Evolutionary conservation across 108 stramenopile genomes (phyloP).

Genomic region (Bacterosira constricta): DNA sequence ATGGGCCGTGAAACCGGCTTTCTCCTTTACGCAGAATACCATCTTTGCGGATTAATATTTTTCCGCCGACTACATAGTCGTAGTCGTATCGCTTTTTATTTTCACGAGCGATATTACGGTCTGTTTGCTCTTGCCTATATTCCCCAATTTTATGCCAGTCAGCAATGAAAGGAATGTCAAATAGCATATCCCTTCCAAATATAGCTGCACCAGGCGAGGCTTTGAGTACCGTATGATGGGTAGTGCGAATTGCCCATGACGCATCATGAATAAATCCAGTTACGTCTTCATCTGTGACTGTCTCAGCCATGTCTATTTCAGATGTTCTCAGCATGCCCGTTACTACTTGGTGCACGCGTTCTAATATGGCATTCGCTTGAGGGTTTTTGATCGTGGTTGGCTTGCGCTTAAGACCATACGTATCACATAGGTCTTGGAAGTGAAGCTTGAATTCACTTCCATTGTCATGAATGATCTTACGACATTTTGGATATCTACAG

Average conservation of each 20-base stretch:
- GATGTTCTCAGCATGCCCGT: slow-evolving; percentile 21
- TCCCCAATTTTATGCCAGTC: slow-evolving; percentile 37
- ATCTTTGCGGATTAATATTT: too few relatives aligned
- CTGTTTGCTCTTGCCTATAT: slow-evolving; percentile 7
- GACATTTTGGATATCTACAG: slow-evolving; percentile 42
- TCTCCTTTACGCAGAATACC: too few relatives aligned
- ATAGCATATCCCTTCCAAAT: slow-evolving; percentile 41
- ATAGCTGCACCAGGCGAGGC: slow-evolving; percentile 38
- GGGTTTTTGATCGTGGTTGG: slow-evolving; percentile 41
- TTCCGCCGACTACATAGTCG: slow-evolving; percentile 13
- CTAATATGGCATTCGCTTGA: slow-evolving; percentile 44
- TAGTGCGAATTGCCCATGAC: slow-evolving; percentile 35
- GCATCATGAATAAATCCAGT: slow-evolving; percentile 16
- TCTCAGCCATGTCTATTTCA: slow-evolving; percentile 2
- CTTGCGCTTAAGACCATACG: slow-evolving; percentile 28
- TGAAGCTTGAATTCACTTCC: slow-evolving; percentile 49
- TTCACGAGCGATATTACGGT: slow-evolving; percentile 25
- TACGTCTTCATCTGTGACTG: background rate
- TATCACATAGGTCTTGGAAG: slow-evolving; percentile 24
- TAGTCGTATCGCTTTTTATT: slow-evolving; percentile 16
- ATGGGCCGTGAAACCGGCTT: too few relatives aligned
- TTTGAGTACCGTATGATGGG: slow-evolving; percentile 33
- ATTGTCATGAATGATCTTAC: slow-evolving; percentile 30
- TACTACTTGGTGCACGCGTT: slow-evolving; percentile 27
- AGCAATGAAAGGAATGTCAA: slow-evolving; percentile 18